These are phyloP conservation scores for Aureobasidium sp. DNA, from an alignment of 2,329 filamentous ascomycete species.

Conservation along the genomic window DNA sequence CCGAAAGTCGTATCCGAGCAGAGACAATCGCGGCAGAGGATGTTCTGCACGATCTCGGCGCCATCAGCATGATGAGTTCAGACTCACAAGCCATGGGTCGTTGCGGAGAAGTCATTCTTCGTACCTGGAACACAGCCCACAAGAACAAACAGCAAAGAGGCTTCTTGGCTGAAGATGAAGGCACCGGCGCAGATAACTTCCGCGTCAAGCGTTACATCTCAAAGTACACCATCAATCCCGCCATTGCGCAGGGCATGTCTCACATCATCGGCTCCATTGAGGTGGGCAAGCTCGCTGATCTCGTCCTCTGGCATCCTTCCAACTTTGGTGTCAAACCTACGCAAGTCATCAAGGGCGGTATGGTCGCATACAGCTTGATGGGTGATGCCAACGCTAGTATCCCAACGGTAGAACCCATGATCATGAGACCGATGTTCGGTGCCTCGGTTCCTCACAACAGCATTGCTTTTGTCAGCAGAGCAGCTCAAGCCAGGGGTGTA, in stretches of 20 bases:
- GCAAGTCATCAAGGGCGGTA: constrained; percentile 76
- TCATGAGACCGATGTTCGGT: constrained; percentile 81
- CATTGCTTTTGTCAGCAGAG: constrained; percentile 75
- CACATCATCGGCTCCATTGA: constrained; percentile 84
- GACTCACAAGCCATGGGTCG: constrained; percentile 97
- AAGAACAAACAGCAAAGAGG: constrained; percentile 92
- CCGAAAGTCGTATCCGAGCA: constrained; percentile 85
- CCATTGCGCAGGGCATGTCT: constrained; percentile 80
- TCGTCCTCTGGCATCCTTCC: constrained; percentile 78
- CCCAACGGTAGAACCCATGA: constrained; percentile 77
- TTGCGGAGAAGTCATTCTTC: constrained; percentile 84
- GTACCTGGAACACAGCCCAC: constrained; percentile 95
- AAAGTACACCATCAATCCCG: constrained; percentile 95
- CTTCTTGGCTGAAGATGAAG: constrained; percentile 66
- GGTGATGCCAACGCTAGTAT: constrained; percentile 56
- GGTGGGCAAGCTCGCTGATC: constrained; percentile 80
- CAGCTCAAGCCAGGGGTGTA: constrained; percentile 59
- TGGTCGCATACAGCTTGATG: constrained; percentile 80
- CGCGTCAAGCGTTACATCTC: constrained; percentile 86
- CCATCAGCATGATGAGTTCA: constrained; percentile 95
- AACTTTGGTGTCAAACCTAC: constrained; percentile 83
- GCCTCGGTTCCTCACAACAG: constrained; percentile 63
- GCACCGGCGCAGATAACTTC: constrained; percentile 77
- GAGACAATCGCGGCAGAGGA: constrained; percentile 97
- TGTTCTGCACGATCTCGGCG: constrained; percentile 87